Evolutionary conservation across 2,329 filamentous ascomycete genomes (phyloP).

Genomic region (Cladobotryum mycophilum): DNA sequence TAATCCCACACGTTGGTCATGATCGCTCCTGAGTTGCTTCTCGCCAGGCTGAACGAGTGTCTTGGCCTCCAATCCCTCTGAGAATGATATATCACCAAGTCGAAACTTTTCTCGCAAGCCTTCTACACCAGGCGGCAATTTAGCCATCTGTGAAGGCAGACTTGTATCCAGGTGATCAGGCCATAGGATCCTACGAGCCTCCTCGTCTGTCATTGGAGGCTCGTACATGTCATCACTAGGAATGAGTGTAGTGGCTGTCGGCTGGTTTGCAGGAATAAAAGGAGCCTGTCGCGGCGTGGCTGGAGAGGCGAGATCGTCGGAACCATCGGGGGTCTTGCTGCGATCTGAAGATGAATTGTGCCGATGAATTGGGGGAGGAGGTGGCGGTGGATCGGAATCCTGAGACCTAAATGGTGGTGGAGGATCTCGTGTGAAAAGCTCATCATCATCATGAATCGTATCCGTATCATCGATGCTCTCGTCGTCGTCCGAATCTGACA

Average conservation of each 20-base stretch:
- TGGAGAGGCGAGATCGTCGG: constrained; percentile 9
- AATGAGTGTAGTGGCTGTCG: constrained; percentile 11
- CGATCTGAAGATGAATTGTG: not conserved
- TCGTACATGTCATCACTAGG: constrained; percentile 21
- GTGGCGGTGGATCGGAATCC: constrained; percentile 8
- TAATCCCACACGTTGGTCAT: constrained; percentile 22
- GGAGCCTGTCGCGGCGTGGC: constrained; percentile 9
- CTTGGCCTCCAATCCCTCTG: constrained; percentile 32
- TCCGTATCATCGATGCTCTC: constrained; percentile 6
- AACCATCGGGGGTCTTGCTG: not conserved
- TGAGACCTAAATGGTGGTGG: constrained; percentile 8
- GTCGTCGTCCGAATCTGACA: constrained; percentile 20
- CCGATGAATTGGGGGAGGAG: constrained; percentile 2
- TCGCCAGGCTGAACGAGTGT: constrained; percentile 28
- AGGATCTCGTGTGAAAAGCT: constrained; percentile 4
- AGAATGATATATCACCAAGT: constrained; percentile 27
- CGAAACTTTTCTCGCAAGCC: constrained; percentile 36
- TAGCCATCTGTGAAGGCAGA: not conserved
- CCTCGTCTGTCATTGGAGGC: constrained; percentile 33
- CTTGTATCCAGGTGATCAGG: constrained; percentile 23
- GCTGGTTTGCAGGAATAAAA: constrained; percentile 13
- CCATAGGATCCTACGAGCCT: constrained; percentile 35
- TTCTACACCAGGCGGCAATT: constrained; percentile 15
- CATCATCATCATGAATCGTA: constrained; percentile 7
- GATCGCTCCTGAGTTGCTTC: constrained; percentile 30